These are phyloP conservation scores for Selaginella tamariscina DNA, from an alignment of 75 land plant genomes.

Conservation along the genomic window DNA sequence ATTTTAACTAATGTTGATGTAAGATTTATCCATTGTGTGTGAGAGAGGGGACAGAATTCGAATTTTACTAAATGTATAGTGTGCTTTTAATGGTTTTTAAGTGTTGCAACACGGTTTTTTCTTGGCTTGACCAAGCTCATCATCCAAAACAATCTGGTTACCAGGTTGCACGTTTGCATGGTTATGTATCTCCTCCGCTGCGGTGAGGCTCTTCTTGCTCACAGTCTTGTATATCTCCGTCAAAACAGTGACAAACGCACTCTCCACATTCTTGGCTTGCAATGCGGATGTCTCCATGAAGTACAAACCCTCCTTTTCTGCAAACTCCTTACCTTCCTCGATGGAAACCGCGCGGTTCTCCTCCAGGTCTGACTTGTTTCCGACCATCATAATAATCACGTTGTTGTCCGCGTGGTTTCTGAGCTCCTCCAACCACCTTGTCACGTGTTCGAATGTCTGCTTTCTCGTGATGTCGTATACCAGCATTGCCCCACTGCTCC, in stretches of 20 bases:
- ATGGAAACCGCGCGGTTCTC: constrained; percentile 54
- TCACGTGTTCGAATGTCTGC: constrained; percentile 20
- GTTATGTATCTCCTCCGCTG: not conserved
- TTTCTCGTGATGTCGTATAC: constrained; percentile 31
- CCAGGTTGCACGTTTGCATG: not conserved
- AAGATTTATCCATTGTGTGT: too few relatives aligned
- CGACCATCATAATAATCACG: constrained; percentile 64
- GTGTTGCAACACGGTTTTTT: not conserved
- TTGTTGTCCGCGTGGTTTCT: constrained; percentile 38
- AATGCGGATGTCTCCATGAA: constrained; percentile 82
- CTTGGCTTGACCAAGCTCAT: not conserved
- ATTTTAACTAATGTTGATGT: too few relatives aligned
- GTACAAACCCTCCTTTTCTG: constrained; percentile 61
- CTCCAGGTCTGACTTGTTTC: constrained; percentile 68
- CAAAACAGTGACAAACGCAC: constrained; percentile 60
- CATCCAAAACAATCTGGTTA: not conserved
- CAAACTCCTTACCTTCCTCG: constrained; percentile 74
- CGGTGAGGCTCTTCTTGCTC: constrained; percentile 41
- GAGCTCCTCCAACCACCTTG: constrained; percentile 28
- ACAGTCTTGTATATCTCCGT: constrained; percentile 74
- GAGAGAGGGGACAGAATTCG: too few relatives aligned
- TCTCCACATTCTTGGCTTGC: constrained; percentile 58
- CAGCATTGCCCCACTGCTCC: constrained; percentile 34
- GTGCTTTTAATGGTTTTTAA: too few relatives aligned
- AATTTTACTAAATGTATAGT: too few relatives aligned